Evolutionary conservation across 2,329 filamentous ascomycete species (phyloP).

Genomic region (Erysiphe pulchra): DNA sequence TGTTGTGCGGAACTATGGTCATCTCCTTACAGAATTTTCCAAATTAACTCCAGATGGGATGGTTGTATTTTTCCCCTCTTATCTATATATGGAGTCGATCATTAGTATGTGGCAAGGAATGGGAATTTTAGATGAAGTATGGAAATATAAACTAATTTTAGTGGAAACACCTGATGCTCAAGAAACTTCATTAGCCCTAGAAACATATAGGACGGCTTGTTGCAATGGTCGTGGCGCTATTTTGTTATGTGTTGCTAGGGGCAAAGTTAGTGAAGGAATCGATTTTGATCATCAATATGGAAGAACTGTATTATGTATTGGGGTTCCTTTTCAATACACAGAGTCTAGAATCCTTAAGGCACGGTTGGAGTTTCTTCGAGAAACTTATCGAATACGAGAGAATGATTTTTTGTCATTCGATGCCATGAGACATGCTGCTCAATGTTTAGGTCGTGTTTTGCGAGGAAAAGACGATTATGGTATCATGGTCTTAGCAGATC

Average conservation of each 20-base stretch:
- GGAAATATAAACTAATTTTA: constrained; percentile 96
- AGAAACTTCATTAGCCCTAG: constrained; percentile 81
- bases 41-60: constrained; percentile 90
- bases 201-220: constrained; percentile 92
- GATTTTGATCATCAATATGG: constrained; percentile 99
- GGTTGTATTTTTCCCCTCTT: constrained; percentile 98
- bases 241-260: constrained; percentile 79
- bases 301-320: constrained; percentile 83
- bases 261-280: constrained; percentile 93
- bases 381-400: constrained; percentile 89
- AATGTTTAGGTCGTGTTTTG: constrained; percentile 82
- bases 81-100: constrained; percentile 97
- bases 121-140: constrained; percentile 90
- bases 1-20: constrained; percentile 93
- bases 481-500: constrained; percentile 96
- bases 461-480: constrained; percentile 96
- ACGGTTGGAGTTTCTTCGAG: constrained; percentile 79
- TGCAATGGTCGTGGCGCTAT: constrained; percentile 91
- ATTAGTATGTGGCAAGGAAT: constrained; percentile 99
- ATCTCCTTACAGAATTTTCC: constrained; percentile 76
- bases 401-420: constrained; percentile 98
- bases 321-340: constrained; percentile 95
- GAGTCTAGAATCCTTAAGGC: constrained; percentile 94
- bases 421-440: constrained; percentile 95
- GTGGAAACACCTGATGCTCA: constrained; percentile 95